These are phyloP conservation scores for Aspergillus sojae DNA, from an alignment of 2,329 filamentous ascomycete genomes.

Conservation along the genomic window DNA sequence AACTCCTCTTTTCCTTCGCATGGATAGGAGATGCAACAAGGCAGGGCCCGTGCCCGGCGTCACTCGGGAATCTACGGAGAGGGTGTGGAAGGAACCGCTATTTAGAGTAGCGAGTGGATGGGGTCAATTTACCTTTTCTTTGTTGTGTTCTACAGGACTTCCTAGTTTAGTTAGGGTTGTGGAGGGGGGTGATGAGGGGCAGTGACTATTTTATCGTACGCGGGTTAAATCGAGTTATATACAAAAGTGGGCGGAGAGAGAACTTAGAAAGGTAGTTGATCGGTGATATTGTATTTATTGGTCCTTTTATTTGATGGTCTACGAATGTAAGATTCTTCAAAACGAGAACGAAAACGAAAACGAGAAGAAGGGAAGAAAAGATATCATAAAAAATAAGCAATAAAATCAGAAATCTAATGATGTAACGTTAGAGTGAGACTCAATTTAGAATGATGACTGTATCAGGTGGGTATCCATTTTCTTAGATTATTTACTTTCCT, in stretches of 20 bases:
- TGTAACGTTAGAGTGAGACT: too few species aligned
- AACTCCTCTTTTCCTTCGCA: neutral
- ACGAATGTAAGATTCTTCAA: neutral
- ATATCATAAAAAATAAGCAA: too few species aligned
- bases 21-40: too few species aligned
- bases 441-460: too few species aligned
- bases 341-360: neutral
- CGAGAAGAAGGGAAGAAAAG: neutral
- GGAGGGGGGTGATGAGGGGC: neutral
- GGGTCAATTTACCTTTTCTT: neutral
- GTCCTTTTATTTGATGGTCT: neutral
- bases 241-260: neutral
- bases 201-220: neutral
- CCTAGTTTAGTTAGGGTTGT: neutral
- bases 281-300: neutral
- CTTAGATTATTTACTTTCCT: too few species aligned
- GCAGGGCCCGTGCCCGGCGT: too few species aligned
- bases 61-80: neutral
- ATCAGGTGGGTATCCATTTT: too few species aligned
- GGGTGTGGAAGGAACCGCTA: neutral
- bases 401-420: too few species aligned
- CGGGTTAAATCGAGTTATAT: neutral
- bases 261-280: neutral
- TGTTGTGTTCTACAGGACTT: neutral
- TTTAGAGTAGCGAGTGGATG: neutral